Base-by-base conservation (phyloP, 768 basidiomycete genomes). In the Auriculariales sp. region DNA sequence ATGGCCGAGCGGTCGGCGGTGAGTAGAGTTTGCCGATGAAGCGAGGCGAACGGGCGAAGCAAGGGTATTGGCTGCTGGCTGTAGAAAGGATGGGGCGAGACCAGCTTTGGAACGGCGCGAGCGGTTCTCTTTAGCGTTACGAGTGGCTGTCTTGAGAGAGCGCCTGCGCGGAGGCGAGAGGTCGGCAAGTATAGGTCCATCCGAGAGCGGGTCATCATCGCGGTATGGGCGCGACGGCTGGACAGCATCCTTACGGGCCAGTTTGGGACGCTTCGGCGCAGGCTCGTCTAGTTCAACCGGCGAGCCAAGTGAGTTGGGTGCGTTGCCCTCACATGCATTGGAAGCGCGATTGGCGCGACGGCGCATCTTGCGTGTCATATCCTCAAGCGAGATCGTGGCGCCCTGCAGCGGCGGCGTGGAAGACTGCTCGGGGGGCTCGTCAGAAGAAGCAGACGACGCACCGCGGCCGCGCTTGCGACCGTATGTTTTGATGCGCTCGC, bases 381-480 rank as follows among this genome's bases (percentile, higher is more conserved):
- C 39, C 14, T 46, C 50, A 9, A 45, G 28, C 19, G 19, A 28
- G 28, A 46, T 49, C 47, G 42, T 48, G 36, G 56, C 50, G 32
- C 52, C 39, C 22, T 9, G 6, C 3, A 25, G 39, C 39, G 39
- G 39, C 39, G 39, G 12, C 39, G 39, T 14, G 36, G 12, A 22
- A 3, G 39, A 44, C 3, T 19, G 12, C 19, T 19, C 17, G 5
- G 11, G 22, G 4, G 39, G 19, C 2, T 39, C 17, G 22, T 19
- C 17, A 2, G 39, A 44, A 2, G 39, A 22, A 25, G 22, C 39
- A 44, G 39, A 44, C 39, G 39, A 44, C 39, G 17, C 12, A 19
- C 27, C 22, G 14, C 39, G 15, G 12, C 7, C 39, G 19, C 39
- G 39, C 19, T 44, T 44, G 39, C 39, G 39, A 7, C 39, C 22